Conservation (phyloP, 2,329 filamentous ascomycete species). For the Diaporthe velutina region DNA sequence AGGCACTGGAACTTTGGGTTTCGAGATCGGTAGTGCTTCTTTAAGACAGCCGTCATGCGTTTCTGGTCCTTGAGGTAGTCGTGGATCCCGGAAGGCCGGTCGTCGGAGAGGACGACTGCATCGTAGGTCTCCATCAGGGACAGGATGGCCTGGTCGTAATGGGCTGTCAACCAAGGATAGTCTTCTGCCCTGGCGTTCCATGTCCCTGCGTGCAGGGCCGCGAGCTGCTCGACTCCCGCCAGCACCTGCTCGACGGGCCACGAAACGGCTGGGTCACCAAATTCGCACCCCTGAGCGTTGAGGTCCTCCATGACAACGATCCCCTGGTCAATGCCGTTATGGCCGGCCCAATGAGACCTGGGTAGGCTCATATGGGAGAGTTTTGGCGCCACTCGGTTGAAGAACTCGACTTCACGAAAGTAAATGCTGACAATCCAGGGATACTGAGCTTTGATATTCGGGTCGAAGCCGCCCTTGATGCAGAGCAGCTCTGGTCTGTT, state of each 20-base stretch:
- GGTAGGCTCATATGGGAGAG: conserved; percentile 23
- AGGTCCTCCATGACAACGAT: conserved; percentile 32
- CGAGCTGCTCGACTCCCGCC: conserved; percentile 52
- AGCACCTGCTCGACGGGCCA: conserved; percentile 50
- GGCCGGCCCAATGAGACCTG: conserved; percentile 27
- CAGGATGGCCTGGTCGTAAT: conserved; percentile 44
- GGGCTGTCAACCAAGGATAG: conserved; percentile 37
- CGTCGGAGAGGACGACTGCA: conserved; percentile 43
- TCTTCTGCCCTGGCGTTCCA: conserved; percentile 45
- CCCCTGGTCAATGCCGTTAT: neutral
- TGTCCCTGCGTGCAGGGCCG: conserved; percentile 49
- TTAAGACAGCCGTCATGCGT: conserved; percentile 48
- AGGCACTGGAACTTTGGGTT: conserved; percentile 51
- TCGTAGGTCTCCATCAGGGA: conserved; percentile 45
- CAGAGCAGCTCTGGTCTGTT: conserved; percentile 39
- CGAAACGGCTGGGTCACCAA: conserved; percentile 48
- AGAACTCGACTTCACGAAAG: conserved; percentile 31
- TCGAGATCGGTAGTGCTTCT: conserved; percentile 47
- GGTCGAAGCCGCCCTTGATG: conserved; percentile 34
- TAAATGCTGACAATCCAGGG: conserved; percentile 26
- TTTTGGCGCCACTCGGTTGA: conserved; percentile 17
- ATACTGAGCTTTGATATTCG: conserved; percentile 1
- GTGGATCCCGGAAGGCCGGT: conserved; percentile 45
- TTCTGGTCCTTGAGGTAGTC: conserved; percentile 46
- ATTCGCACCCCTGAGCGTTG: conserved; percentile 38